Conservation (phyloP, 768 basidiomycete genomes). For the Termitomyces titanicus region DNA sequence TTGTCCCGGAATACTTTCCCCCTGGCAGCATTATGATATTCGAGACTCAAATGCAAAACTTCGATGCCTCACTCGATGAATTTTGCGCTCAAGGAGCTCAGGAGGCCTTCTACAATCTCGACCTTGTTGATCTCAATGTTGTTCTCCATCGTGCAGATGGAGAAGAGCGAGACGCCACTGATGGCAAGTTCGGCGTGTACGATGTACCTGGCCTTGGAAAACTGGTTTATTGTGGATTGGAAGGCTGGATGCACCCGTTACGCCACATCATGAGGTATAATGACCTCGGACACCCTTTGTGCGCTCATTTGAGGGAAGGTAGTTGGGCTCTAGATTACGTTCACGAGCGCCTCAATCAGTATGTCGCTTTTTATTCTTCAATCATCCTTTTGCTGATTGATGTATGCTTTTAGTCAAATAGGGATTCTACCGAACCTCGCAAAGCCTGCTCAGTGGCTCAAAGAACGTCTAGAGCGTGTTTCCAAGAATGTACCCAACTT, state of each 20-base stretch:
- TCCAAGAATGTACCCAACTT: constrained; percentile 74
- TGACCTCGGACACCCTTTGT: constrained; percentile 91
- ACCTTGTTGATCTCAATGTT: constrained; percentile 86
- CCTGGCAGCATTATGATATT: constrained; percentile 95
- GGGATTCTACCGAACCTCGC: constrained; percentile 63
- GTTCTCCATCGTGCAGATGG: constrained; percentile 83
- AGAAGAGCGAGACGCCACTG: constrained; percentile 89
- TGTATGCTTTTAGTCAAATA: constrained; percentile 47
- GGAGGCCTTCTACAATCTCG: constrained; percentile 68
- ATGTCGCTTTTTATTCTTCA: constrained; percentile 28
- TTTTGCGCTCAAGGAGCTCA: constrained; percentile 72
- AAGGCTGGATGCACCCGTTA: constrained; percentile 95
- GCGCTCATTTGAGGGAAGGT: constrained; percentile 82
- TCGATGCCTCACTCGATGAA: constrained; percentile 66
- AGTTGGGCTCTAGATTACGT: constrained; percentile 93
- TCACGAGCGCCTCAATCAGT: constrained; percentile 65
- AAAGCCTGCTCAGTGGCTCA: constrained; percentile 79
- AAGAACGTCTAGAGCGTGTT: constrained; percentile 82
- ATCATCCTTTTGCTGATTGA: constrained; percentile 3
- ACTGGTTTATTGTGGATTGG: constrained; percentile 88
- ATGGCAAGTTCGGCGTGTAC: constrained; percentile 78
- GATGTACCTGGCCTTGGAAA: constrained; percentile 71
- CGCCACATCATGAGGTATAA: constrained; percentile 83
- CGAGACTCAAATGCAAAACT: constrained; percentile 75
- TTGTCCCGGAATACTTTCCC: constrained; percentile 88